These are phyloP conservation scores for Stagonosporopsis cucurbitacearum DNA, from an alignment of 2,329 filamentous ascomycete genomes.

Conservation along the genomic window DNA sequence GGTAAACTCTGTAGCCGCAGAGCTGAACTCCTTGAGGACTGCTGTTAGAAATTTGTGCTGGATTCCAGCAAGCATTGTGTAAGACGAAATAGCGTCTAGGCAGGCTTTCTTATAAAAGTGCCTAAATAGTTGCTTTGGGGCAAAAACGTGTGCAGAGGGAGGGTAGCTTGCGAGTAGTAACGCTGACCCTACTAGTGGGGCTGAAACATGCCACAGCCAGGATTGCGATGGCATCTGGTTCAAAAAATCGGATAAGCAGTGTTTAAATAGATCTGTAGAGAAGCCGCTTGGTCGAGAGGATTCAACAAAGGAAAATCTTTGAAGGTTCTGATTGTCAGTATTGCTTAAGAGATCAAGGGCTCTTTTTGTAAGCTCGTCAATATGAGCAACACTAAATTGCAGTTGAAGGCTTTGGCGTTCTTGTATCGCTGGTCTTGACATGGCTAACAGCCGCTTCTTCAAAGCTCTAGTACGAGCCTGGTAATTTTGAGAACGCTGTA, in stretches of 20 bases:
- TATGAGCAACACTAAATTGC: neutral
- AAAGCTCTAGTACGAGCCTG: neutral
- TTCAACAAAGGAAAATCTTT: neutral
- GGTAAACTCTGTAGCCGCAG: neutral
- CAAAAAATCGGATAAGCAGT: slow-evolving; percentile 26
- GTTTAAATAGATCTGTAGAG: slow-evolving; percentile 17
- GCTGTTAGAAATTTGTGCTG: neutral
- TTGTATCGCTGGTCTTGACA: neutral
- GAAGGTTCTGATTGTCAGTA: neutral
- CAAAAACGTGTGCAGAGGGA: slow-evolving; percentile 23
- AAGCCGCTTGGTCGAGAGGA: slow-evolving; percentile 26
- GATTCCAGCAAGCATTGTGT: neutral
- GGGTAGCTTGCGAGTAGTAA: slow-evolving; percentile 34
- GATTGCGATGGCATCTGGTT: slow-evolving; percentile 27
- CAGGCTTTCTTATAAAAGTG: neutral
- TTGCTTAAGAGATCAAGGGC: slow-evolving; percentile 10
- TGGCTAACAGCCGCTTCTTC: neutral
- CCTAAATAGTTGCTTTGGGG: neutral
- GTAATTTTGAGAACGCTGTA: neutral
- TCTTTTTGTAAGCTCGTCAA: slow-evolving; percentile 12
- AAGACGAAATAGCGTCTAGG: neutral
- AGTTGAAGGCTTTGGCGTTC: neutral
- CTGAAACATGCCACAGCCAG: slow-evolving; percentile 29
- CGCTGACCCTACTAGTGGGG: slow-evolving; percentile 33
- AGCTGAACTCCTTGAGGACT: neutral